Base-by-base conservation (phyloP, 2,329 filamentous ascomycete species). In the Colletotrichum filicis region DNA sequence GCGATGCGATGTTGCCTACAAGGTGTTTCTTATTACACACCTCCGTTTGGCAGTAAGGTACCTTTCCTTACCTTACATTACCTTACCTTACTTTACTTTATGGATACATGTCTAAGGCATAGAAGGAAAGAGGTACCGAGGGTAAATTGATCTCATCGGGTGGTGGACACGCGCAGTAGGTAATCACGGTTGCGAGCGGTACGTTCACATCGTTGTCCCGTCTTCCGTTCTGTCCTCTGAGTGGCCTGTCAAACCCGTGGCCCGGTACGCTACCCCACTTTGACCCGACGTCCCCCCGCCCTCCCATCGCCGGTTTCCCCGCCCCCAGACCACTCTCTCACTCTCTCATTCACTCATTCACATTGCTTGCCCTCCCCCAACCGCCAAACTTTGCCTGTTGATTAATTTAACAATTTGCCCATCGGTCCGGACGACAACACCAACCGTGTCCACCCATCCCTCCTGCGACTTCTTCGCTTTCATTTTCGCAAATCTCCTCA, bases 371-470 rank as follows among this genome's bases (percentile, higher is more conserved):
- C 37, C 46, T 30, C 35, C 26, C 42, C n/a, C 55, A 59, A 22
- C 14, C 26, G 19, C 35, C 55, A 49, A 49, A 11, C 28, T 28
- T 58, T 22, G 46, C 63, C 32, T 52, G n/a, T n/a, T n/a, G 53
- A 64, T 64, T 55, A 37, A 64, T 62, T 42, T 63, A 28, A 49
- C n/a, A 55, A 30, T 64, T 64, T 63, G 49, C 61, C 26, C 32
- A 37, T 16, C 49, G 30, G 49, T 19, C 49, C 49, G 30, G 19
- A 32, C n/a, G 46, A 35, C 60, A 32, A 35, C 14, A 11, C 16
- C 24, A 42, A 42, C 24, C 5, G 46, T 28, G n/a, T 5, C 30
- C 19, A 5, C 24, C 12, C 42, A 24, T 26, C 55, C 59, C 30
- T 37, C 35, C 19, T 52, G 8, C 28, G n/a, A 11, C 28, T 9